Percentiles rank a stretch among this genome's conserved stretches.
Evolutionary conservation across 192 early-diverging fungal genomes (phyloP).

Genomic region (Backusella sp.): DNA sequence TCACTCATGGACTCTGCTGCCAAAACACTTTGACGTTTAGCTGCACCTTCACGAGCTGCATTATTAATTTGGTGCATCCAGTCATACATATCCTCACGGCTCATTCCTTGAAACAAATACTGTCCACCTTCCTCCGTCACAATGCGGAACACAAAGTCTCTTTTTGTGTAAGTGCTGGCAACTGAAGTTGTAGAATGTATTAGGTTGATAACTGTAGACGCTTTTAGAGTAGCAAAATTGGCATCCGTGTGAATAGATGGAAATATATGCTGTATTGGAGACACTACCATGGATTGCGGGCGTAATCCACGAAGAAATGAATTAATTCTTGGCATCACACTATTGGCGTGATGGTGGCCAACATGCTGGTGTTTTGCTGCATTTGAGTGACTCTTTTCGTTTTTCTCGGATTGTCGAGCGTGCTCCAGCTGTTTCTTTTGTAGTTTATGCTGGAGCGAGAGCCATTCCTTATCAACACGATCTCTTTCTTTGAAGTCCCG

Average conservation of each 20-base stretch:
- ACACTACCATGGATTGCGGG: slow-evolving; percentile 6
- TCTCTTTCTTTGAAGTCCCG: slow-evolving; percentile 69
- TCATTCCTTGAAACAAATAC: slow-evolving; percentile 68
- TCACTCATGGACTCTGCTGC: slow-evolving; percentile 47
- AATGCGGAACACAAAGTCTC: slow-evolving; percentile 76
- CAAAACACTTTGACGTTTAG: slow-evolving; percentile 65
- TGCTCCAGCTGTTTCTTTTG: slow-evolving; percentile 51
- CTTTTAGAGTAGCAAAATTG: slow-evolving; percentile 38
- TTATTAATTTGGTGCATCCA: slow-evolving; percentile 70
- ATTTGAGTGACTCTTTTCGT: slow-evolving; percentile 30
- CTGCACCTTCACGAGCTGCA: slow-evolving; percentile 68
- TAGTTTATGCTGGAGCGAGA: slow-evolving; percentile 46
- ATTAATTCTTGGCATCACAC: slow-evolving; percentile 34
- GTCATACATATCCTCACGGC: slow-evolving; percentile 66
- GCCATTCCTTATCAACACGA: slow-evolving; percentile 60
- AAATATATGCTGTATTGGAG: not conserved
- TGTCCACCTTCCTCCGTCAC: slow-evolving; percentile 80
- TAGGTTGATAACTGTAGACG: slow-evolving; percentile 71
- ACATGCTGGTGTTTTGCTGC: slow-evolving; percentile 18
- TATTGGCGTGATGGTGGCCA: not conserved
- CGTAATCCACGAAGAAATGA: slow-evolving; percentile 33
- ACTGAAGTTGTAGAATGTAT: slow-evolving; percentile 74
- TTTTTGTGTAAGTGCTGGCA: slow-evolving; percentile 62
- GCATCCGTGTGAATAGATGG: slow-evolving; percentile 3
- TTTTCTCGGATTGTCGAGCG: slow-evolving; percentile 39